phyloP scores from a whole-genome alignment of 164 flowering plant species.

The Nymphaea thermarum region DNA sequence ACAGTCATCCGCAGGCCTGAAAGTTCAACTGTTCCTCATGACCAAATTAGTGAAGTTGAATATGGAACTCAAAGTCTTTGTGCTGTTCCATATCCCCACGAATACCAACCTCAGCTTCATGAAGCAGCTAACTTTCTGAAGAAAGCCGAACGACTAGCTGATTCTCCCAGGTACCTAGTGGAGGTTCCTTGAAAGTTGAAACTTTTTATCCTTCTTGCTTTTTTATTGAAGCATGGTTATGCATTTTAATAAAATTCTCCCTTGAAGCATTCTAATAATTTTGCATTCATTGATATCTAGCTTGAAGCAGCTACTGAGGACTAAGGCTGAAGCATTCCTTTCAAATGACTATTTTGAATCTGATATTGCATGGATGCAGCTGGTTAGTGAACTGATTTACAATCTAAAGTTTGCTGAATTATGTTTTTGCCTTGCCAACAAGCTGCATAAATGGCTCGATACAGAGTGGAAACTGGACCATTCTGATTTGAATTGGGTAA shows the following conservation, averaged over 20 bases:
- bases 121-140: slow-evolving; percentile 70
- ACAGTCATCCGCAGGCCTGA: slow-evolving; percentile 55
- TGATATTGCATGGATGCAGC: slow-evolving; percentile 94
- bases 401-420: too few relatives aligned
- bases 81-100: slow-evolving; percentile 55
- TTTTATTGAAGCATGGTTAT: too few relatives aligned
- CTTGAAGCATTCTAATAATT: neutral
- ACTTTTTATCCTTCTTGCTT: slow-evolving; percentile 2
- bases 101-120: slow-evolving; percentile 40
- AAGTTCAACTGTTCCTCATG: neutral
- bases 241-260: neutral
- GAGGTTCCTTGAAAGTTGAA: neutral
- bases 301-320: slow-evolving; percentile 70
- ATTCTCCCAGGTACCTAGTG: slow-evolving; percentile 49
- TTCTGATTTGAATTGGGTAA: too few relatives aligned
- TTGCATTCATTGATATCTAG: slow-evolving; percentile 19
- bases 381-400: slow-evolving; percentile 41
- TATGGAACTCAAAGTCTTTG: slow-evolving; percentile 30
- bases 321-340: slow-evolving; percentile 83
- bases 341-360: slow-evolving; percentile 93
- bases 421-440: too few relatives aligned
- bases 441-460: too few relatives aligned
- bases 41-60: too few relatives aligned
- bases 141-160: slow-evolving; percentile 67
- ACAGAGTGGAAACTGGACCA: too few relatives aligned